A percentile compares a stretch with the other conserved stretches of the same genome.
phyloP scores from a whole-genome alignment of 1,284 basidiomycete species.

The Trichosporon inkin region DNA sequence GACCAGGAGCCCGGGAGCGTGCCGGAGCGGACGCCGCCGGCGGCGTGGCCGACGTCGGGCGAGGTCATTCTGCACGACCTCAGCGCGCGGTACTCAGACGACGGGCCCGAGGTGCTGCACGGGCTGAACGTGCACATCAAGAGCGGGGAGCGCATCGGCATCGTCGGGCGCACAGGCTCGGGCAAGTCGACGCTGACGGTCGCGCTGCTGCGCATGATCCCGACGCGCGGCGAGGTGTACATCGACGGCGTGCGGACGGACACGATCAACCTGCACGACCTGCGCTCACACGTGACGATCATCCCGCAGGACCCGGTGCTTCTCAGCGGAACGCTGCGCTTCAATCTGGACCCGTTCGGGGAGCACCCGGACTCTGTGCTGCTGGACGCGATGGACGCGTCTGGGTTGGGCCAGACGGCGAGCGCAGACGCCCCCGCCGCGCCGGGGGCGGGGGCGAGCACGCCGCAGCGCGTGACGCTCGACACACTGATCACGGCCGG shows the following conservation, averaged over 20 bases:
- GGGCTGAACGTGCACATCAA: constrained; percentile 58
- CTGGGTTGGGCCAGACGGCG: constrained; percentile 47
- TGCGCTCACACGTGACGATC: constrained; percentile 57
- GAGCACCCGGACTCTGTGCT: constrained; percentile 64
- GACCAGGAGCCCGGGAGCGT: constrained; percentile 64
- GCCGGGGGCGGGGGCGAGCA: constrained; percentile 30
- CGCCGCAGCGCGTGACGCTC: constrained; percentile 45
- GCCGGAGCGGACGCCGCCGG: constrained; percentile 60
- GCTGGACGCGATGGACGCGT: constrained; percentile 54
- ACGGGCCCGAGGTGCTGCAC: constrained; percentile 57
- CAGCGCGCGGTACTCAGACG: constrained; percentile 46
- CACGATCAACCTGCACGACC: constrained; percentile 61
- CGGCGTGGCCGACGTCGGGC: constrained; percentile 73
- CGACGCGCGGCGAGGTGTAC: constrained; percentile 56
- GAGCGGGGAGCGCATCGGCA: constrained; percentile 61
- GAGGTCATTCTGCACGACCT: constrained; percentile 59
- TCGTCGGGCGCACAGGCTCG: constrained; percentile 67
- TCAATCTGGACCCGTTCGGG: constrained; percentile 71
- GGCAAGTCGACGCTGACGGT: constrained; percentile 60
- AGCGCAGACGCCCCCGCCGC: constrained; percentile 22
- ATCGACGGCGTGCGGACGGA: constrained; percentile 50
- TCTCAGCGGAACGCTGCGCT: constrained; percentile 72
- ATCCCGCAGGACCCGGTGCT: constrained; percentile 61
- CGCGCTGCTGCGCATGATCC: constrained; percentile 54
- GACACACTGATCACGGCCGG: constrained; percentile 48